Conservation (phyloP, 345 rosid species). For the Linum lewisii region DNA sequence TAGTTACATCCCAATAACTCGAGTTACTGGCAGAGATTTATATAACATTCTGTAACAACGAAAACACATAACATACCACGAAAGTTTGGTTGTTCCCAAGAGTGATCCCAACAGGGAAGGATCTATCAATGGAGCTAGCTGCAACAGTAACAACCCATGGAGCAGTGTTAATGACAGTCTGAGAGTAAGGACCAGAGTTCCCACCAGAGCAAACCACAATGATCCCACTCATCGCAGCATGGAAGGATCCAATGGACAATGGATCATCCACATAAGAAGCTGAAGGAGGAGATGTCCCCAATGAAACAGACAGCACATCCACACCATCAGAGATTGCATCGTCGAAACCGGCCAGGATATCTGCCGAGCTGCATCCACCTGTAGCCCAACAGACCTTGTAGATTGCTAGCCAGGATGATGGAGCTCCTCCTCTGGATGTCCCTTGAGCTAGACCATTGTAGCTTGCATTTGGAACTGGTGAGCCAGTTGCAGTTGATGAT, state of each 20-base stretch:
- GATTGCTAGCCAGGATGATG: slow-evolving; percentile 16
- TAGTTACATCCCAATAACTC: too few species aligned
- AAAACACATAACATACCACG: slow-evolving; percentile 14
- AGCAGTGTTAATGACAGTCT: slow-evolving; percentile 17
- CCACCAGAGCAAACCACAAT: slow-evolving; percentile 16
- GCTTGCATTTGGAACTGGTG: slow-evolving; percentile 10
- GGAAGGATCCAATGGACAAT: slow-evolving; percentile 15
- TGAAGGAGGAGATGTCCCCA: slow-evolving; percentile 13
- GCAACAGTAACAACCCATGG: slow-evolving; percentile 15
- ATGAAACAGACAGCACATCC: slow-evolving; percentile 13
- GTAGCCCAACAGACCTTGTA: slow-evolving; percentile 19
- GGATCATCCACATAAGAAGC: slow-evolving; percentile 12
- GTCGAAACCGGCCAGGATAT: slow-evolving; percentile 16
- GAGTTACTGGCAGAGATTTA: too few species aligned
- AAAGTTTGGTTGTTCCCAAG: slow-evolving; percentile 21
- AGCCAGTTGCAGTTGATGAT: slow-evolving; percentile 13
- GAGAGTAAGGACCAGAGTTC: slow-evolving; percentile 13
- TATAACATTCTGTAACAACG: too few species aligned
- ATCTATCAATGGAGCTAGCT: slow-evolving; percentile 13
- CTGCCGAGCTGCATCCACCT: slow-evolving; percentile 17
- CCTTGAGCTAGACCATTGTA: slow-evolving; percentile 14
- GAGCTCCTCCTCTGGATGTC: slow-evolving; percentile 15
- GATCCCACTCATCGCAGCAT: slow-evolving; percentile 12
- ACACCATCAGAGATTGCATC: slow-evolving; percentile 15
- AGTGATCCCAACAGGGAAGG: slow-evolving; percentile 13